These are phyloP conservation scores for Taiwanofungus camphoratus DNA, from an alignment of 1,284 basidiomycete genomes.

Conservation along the genomic window DNA sequence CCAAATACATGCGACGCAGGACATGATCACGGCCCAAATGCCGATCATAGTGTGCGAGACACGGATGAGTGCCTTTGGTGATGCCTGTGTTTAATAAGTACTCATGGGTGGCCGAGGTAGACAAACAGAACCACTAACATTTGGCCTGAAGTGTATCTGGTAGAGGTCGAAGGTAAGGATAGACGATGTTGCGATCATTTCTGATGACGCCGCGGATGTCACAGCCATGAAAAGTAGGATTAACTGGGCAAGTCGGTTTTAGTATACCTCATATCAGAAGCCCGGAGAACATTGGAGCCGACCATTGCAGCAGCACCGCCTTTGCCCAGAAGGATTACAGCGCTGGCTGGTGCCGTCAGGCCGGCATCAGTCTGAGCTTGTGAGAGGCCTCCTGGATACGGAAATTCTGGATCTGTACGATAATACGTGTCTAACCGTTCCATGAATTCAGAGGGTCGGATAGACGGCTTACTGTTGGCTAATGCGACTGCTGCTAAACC, in stretches of 20 bases:
- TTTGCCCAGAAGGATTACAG: slow-evolving; percentile 7
- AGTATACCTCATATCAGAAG: slow-evolving; percentile 24
- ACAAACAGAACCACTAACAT: slow-evolving; percentile 38
- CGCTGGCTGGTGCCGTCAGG: slow-evolving; percentile 6
- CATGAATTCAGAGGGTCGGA: too few relatives aligned
- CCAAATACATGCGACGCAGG: slow-evolving; percentile 16
- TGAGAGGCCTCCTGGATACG: slow-evolving; percentile 2
- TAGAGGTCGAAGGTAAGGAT: slow-evolving; percentile 42
- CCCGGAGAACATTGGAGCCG: neutral
- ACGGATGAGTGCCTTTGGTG: slow-evolving; percentile 21
- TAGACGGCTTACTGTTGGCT: slow-evolving; percentile 13
- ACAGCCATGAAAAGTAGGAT: slow-evolving; percentile 37
- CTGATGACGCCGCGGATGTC: slow-evolving; percentile 39
- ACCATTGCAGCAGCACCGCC: slow-evolving; percentile 8
- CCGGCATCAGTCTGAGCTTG: slow-evolving; percentile 7
- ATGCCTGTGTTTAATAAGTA: slow-evolving; percentile 26
- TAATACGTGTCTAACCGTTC: too few relatives aligned
- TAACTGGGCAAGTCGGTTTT: too few relatives aligned
- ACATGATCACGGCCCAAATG: slow-evolving; percentile 16
- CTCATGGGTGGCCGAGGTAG: slow-evolving; percentile 40
- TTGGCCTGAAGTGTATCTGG: slow-evolving; percentile 32
- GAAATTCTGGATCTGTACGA: slow-evolving; percentile 1
- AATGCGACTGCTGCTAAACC: slow-evolving; percentile 34
- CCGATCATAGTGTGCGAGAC: slow-evolving; percentile 11
- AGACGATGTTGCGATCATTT: slow-evolving; percentile 42